phyloP scores from a whole-genome alignment of 2,329 filamentous ascomycete genomes.

The Aspergillus sp. region DNA sequence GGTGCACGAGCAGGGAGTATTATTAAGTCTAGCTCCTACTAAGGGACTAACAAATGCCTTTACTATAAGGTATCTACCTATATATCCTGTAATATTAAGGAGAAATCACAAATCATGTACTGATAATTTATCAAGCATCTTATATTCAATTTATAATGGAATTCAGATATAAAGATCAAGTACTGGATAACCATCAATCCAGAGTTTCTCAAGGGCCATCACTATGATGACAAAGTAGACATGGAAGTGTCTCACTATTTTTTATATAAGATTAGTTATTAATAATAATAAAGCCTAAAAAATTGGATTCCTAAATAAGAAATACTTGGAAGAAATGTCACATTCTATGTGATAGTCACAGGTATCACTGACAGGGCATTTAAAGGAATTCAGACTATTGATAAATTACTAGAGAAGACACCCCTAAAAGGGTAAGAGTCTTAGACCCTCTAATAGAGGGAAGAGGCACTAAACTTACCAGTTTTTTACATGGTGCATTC shows the following conservation, averaged over 20 bases:
- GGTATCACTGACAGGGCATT: not conserved
- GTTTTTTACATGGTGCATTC: not conserved
- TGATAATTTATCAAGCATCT: not conserved
- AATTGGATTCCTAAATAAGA: not conserved
- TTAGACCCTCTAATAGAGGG: not conserved
- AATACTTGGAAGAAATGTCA: not conserved
- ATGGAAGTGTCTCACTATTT: not conserved
- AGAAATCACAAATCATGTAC: not conserved
- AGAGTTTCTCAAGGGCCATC: conserved; percentile 1
- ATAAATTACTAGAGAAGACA: not conserved
- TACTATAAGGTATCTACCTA: not conserved
- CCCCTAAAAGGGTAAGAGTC: not conserved
- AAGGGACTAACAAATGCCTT: not conserved
- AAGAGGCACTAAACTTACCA: not conserved
- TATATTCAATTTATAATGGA: conserved; percentile 2
- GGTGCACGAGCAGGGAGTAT: not conserved
- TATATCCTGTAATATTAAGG: not conserved
- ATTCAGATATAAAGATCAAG: conserved; percentile 6
- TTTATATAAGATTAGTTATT: not conserved
- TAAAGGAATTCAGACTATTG: not conserved
- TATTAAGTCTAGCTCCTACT: not conserved
- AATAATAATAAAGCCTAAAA: not conserved
- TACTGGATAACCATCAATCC: not conserved
- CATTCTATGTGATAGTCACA: not conserved
- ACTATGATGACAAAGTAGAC: not conserved